Evolutionary conservation across 495 filamentous ascomycete species (phyloP), one percentile per base, ranked within the genome.

Genomic region (Collariella sp.): DNA sequence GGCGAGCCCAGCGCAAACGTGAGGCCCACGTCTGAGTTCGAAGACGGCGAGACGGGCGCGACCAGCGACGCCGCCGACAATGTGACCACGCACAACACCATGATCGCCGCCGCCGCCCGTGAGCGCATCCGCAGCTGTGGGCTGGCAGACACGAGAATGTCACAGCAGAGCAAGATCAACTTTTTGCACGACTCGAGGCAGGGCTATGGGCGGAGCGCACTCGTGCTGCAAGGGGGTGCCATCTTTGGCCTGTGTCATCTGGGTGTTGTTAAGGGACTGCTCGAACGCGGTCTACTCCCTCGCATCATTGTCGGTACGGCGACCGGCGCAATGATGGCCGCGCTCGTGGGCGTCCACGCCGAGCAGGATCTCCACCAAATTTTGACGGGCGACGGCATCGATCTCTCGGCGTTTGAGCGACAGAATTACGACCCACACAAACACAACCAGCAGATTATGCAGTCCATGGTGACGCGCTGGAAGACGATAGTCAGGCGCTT

Each of bases 231-330:
- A 64, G 91, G 91, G 19, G 91, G 91, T 2, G 85, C 89, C 26
- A 90, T 93, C 34, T 97, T 97, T 61, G 91, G 90, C 0, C 70
- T 95, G 6, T 96, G 89, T 59, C 91, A 97, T 69, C 64, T 96
- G 1, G 91, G 91, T 1, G 88, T 96, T 0, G 87, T 95, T 44
- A 94, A 89, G 62, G 91, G 90, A 1, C 69, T 97, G 42, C 87
- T 94, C 70, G 69, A 89, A 12, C 76, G 86, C n/a, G 90, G 88
- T 1, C 70, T 96, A 12, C 70, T 96, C 26, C 91, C 91, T 15
- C 78, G 90, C 9, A 94, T 97, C 56, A 93, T 97, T 56, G 88
- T 87, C 2, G 91, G 91, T 0, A 96, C 88, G 6, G 91, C 85
- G 4, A 94, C 88, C 1, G 91, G 91, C 10, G 91, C 91, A 10